These are phyloP conservation scores for Phialemoniopsis sp. DNA, from an alignment of 2,329 filamentous ascomycete genomes.

Conservation along the genomic window DNA sequence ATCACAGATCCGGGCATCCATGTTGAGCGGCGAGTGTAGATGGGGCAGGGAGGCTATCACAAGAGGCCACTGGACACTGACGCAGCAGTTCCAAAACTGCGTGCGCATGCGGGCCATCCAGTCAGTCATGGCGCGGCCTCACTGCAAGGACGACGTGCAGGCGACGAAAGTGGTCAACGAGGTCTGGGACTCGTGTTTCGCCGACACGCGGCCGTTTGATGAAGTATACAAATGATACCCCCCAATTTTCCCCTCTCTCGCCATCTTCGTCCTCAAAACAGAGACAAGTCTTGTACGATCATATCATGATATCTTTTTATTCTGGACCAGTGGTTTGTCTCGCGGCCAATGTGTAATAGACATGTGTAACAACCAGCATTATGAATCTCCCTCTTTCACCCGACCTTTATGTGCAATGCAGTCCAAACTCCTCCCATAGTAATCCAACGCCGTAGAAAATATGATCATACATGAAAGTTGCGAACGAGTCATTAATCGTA, in stretches of 20 bases:
- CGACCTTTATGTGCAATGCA: too few species aligned
- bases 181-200: constrained; percentile 98
- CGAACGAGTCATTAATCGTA: constrained; percentile 9
- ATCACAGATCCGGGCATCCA: constrained; percentile 80
- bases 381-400: too few species aligned
- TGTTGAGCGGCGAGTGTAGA: constrained; percentile 88
- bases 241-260: neutral
- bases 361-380: too few species aligned
- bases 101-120: constrained; percentile 76
- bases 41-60: constrained; percentile 84
- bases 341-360: too few species aligned
- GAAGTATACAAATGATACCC: constrained; percentile 76
- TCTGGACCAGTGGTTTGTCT: too few species aligned
- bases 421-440: too few species aligned
- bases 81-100: constrained; percentile 90
- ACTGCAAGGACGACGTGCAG: constrained; percentile 80
- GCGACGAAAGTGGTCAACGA: constrained; percentile 87
- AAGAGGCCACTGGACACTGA: constrained; percentile 80
- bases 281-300: too few species aligned
- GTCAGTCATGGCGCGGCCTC: constrained; percentile 73
- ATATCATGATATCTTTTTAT: too few species aligned
- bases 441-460: neutral
- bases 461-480: constrained; percentile 11
- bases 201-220: constrained; percentile 91
- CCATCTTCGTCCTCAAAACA: too few species aligned